Conservation (phyloP, 2,329 filamentous ascomycete species). For the Ceratocystiopsis sp. region DNA sequence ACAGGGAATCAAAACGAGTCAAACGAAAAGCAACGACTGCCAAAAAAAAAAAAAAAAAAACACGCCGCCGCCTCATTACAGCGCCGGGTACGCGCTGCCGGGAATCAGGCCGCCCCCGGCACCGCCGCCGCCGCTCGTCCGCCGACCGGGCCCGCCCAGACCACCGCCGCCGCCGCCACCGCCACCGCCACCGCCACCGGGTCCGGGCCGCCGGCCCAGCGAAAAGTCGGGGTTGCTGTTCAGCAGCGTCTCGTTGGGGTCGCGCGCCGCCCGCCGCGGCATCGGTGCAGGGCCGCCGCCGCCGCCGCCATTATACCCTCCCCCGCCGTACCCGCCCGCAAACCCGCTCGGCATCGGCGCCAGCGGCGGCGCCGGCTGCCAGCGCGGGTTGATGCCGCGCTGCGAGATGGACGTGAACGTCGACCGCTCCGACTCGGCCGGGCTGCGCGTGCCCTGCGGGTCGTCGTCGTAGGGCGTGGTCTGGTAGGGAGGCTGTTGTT, state of each 20-base stretch:
- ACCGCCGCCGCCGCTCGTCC: no score
- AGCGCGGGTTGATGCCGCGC: conserved; percentile 72
- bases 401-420: conserved; percentile 87
- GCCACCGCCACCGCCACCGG: conserved; percentile 5
- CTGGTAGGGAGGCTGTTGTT: conserved; percentile 5
- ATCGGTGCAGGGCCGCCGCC: conserved; percentile 6
- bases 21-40: no score
- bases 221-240: conserved; percentile 77
- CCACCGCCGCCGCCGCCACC: conserved; percentile 11
- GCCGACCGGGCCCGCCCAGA: no score
- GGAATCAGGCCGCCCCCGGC: conserved; percentile 30
- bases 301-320: no score
- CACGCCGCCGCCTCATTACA: conserved; percentile 2
- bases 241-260: conserved; percentile 56
- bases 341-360: no score
- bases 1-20: no score
- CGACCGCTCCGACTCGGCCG: conserved; percentile 60
- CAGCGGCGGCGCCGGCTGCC: conserved; percentile 41
- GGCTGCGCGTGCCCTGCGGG: conserved; percentile 42
- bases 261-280: conserved; percentile 28
- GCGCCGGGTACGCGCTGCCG: conserved; percentile 33
- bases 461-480: conserved; percentile 18
- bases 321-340: no score
- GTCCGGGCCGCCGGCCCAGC: conserved; percentile 27
- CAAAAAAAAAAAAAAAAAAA: not conserved